Evolutionary conservation across 768 basidiomycete genomes (phyloP).

Genomic region (Boletus subparvulus): DNA sequence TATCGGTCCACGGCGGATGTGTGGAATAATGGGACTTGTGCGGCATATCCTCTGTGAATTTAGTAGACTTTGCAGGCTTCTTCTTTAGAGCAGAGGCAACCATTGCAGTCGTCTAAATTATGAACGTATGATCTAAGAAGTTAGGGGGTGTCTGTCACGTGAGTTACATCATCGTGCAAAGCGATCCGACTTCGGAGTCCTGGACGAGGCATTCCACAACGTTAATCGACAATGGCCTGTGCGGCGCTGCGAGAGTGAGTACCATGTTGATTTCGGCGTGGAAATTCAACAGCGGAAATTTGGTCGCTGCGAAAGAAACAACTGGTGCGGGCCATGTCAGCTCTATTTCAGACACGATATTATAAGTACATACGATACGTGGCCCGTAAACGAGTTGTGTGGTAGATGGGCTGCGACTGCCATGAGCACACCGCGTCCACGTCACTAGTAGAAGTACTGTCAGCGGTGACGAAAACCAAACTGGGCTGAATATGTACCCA

Average conservation of each 20-base stretch:
- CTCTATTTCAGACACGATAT: neutral
- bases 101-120: neutral
- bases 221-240: neutral
- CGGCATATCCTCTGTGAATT: slow-evolving; percentile 1
- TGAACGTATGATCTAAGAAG: neutral
- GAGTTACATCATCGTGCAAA: neutral
- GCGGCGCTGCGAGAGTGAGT: neutral
- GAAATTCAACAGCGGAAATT: neutral
- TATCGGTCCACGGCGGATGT: slow-evolving; percentile 54
- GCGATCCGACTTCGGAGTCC: neutral
- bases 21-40: slow-evolving; percentile 38
- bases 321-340: neutral
- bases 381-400: neutral
- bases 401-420: neutral
- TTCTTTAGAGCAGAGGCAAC: slow-evolving; percentile 11
- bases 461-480: neutral
- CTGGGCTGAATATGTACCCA: neutral
- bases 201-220: neutral
- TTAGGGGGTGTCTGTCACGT: slow-evolving; percentile 12
- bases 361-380: neutral
- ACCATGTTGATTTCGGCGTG: neutral
- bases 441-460: neutral
- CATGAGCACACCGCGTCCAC: neutral
- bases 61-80: slow-evolving; percentile 8
- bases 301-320: neutral